Evolutionary conservation across 805 yeast genomes (phyloP).

Genomic region (Metschnikowia kunwiensis): DNA sequence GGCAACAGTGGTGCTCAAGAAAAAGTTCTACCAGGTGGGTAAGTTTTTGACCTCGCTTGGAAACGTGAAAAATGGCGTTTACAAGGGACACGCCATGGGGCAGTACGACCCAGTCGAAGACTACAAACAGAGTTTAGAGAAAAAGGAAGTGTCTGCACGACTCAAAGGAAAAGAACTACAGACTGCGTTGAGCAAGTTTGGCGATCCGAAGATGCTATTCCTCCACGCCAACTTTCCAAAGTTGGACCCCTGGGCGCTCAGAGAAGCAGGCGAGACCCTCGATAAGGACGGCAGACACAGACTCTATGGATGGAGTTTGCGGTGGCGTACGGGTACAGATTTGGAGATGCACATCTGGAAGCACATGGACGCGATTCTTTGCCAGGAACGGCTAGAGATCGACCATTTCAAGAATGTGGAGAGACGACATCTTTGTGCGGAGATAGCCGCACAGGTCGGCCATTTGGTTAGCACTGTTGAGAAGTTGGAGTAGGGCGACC

Average conservation of each 20-base stretch:
- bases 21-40: constrained; percentile 54
- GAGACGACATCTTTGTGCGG: constrained; percentile 45
- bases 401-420: constrained; percentile 42
- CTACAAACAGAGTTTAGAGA: constrained; percentile 23
- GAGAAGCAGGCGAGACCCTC: constrained; percentile 38
- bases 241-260: constrained; percentile 57
- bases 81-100: constrained; percentile 73
- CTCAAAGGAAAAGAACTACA: constrained; percentile 10
- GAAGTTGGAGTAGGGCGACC: constrained; percentile 33
- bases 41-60: constrained; percentile 53
- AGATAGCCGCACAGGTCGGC: constrained; percentile 45
- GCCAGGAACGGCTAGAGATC: constrained; percentile 47
- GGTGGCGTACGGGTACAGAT: constrained; percentile 50
- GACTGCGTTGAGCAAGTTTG: constrained; percentile 6
- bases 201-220: constrained; percentile 37
- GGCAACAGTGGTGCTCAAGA: constrained; percentile 52
- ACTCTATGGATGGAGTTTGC: constrained; percentile 57
- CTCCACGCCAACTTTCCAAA: constrained; percentile 69
- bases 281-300: constrained; percentile 48
- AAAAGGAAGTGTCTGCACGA: constrained; percentile 7
- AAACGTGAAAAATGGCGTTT: constrained; percentile 36
- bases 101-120: constrained; percentile 72
- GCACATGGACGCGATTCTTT: constrained; percentile 52
- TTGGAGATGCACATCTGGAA: constrained; percentile 60
- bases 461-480: constrained; percentile 30